Conservation (phyloP, 345 rosid species). For the Heritiera fomes region DNA sequence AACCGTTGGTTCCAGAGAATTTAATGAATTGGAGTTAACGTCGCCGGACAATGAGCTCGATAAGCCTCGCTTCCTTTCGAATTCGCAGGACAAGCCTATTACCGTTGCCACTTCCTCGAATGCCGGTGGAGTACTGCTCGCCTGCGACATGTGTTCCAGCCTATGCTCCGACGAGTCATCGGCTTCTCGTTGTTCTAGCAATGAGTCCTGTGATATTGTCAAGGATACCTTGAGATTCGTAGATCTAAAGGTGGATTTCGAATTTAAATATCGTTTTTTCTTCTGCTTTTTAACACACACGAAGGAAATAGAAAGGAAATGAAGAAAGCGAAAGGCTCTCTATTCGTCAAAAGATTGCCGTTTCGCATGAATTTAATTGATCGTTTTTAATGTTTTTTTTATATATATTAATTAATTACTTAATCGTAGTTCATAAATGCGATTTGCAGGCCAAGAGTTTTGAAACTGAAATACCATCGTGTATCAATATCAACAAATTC, state of each 20-base stretch:
- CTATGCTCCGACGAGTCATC: slow-evolving; percentile 26
- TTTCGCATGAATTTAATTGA: slow-evolving; percentile 8
- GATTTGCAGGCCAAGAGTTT: slow-evolving; percentile 43
- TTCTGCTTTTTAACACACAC: neutral
- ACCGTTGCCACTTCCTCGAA: slow-evolving; percentile 24
- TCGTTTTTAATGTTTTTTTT: neutral
- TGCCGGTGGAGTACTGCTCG: slow-evolving; percentile 22
- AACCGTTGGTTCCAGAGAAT: slow-evolving; percentile 8
- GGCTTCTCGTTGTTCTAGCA: slow-evolving; percentile 36
- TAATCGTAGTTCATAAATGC: slow-evolving; percentile 13
- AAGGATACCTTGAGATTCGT: slow-evolving; percentile 29
- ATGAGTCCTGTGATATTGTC: slow-evolving; percentile 37
- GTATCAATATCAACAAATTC: slow-evolving; percentile 40
- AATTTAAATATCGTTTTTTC: neutral
- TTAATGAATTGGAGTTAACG: slow-evolving; percentile 18
- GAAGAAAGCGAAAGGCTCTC: neutral
- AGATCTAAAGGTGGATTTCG: slow-evolving; percentile 62
- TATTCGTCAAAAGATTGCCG: neutral
- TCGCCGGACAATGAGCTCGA: slow-evolving; percentile 25
- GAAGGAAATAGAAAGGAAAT: neutral
- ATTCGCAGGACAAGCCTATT: slow-evolving; percentile 4
- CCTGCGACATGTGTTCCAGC: slow-evolving; percentile 28
- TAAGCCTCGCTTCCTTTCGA: neutral
- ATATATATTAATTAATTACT: neutral
- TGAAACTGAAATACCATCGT: slow-evolving; percentile 47